Percentiles rank a stretch among this genome's conserved stretches.
Conservation (phyloP, 495 filamentous ascomycete species). For the Lophiotrema nucula region DNA sequence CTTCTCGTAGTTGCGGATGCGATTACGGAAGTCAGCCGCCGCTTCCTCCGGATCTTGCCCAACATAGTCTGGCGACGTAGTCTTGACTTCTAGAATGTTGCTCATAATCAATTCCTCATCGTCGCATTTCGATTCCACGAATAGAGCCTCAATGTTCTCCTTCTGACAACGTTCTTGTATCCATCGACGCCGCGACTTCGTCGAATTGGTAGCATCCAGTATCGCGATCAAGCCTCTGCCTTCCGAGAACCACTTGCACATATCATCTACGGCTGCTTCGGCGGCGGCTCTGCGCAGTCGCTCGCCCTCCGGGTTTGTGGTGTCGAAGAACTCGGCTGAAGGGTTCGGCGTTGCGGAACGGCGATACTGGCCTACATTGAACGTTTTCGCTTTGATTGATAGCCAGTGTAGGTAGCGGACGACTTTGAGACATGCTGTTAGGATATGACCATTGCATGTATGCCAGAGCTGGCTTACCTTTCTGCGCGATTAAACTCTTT, state of each 20-base stretch:
- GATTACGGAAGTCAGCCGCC: slow-evolving; percentile 84
- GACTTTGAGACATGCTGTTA: slow-evolving; percentile 51
- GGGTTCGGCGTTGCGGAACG: slow-evolving; percentile 83
- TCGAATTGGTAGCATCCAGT: slow-evolving; percentile 93
- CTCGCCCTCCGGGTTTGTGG: slow-evolving; percentile 82
- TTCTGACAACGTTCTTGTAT: slow-evolving; percentile 71
- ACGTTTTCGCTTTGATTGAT: slow-evolving; percentile 84
- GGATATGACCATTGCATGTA: neutral
- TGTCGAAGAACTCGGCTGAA: slow-evolving; percentile 89
- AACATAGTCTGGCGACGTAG: slow-evolving; percentile 88
- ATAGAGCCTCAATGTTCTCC: slow-evolving; percentile 82
- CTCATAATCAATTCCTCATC: slow-evolving; percentile 92
- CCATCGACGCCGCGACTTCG: slow-evolving; percentile 84
- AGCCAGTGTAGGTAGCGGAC: slow-evolving; percentile 96
- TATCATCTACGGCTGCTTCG: slow-evolving; percentile 84
- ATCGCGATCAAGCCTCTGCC: slow-evolving; percentile 80
- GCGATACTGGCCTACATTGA: slow-evolving; percentile 96
- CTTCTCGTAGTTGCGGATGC: slow-evolving; percentile 95
- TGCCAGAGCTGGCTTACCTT: slow-evolving; percentile 60
- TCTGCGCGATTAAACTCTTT: slow-evolving; percentile 95
- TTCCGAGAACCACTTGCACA: slow-evolving; percentile 82
- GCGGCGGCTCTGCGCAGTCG: slow-evolving; percentile 81
- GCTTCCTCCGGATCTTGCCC: slow-evolving; percentile 91
- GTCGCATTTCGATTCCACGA: slow-evolving; percentile 94
- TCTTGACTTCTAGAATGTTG: slow-evolving; percentile 98